Evolutionary conservation across 176 grass and related monocot genomes (phyloP).

Genomic region (Oryza glaberrima): DNA sequence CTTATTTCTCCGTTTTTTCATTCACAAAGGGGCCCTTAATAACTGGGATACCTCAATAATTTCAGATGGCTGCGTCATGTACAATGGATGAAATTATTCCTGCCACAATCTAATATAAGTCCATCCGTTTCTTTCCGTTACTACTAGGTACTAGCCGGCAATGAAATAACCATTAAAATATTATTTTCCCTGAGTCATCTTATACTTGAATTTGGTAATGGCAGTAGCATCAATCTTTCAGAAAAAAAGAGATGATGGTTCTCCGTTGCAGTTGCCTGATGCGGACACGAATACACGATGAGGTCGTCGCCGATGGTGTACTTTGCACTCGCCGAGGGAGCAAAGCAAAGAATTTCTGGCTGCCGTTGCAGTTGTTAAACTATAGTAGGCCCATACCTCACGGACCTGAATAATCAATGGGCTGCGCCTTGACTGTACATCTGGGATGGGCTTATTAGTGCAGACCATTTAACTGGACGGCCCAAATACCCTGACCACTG

Average conservation of each 20-base stretch:
- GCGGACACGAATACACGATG: too few species aligned
- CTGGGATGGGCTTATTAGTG: neutral
- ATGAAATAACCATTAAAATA: neutral
- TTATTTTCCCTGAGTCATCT: neutral
- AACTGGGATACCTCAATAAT: neutral
- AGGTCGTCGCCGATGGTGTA: too few species aligned
- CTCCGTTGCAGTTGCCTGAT: neutral
- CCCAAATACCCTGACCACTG: neutral
- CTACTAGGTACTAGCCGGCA: too few species aligned
- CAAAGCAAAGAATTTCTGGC: slow-evolving; percentile 11
- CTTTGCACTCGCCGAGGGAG: too few species aligned
- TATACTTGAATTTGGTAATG: neutral
- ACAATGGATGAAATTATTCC: too few species aligned
- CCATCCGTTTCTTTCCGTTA: neutral
- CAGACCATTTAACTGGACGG: neutral
- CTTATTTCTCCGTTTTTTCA: too few species aligned
- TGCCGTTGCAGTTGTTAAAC: neutral
- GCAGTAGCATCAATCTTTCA: neutral
- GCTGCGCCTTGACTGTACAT: neutral
- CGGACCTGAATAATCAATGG: neutral
- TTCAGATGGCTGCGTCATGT: neutral
- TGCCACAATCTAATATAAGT: too few species aligned
- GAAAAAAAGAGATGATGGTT: neutral
- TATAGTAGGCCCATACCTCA: neutral
- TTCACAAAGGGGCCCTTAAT: too few species aligned